A percentile compares a stretch with the other conserved stretches of the same genome.
These are phyloP conservation scores for Fusarium phyllophilum DNA, from an alignment of 2,329 filamentous ascomycete genomes.

Conservation along the genomic window DNA sequence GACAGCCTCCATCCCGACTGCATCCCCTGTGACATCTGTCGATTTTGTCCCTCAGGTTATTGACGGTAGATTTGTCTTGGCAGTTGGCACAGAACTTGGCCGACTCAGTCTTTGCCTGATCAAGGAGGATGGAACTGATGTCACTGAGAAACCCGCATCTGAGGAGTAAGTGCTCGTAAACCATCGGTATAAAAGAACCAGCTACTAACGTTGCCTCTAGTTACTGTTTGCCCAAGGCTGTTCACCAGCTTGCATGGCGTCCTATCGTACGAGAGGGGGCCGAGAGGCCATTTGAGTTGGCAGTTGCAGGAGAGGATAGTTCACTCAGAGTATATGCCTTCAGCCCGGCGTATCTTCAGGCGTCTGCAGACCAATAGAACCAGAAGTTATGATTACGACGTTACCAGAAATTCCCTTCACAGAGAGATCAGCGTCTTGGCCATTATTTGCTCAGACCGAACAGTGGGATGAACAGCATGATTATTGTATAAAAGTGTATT, in stretches of 20 bases:
- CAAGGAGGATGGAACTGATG: conserved; percentile 52
- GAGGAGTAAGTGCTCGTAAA: conserved; percentile 51
- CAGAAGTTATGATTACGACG: conserved; percentile 15
- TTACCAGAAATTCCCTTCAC: not conserved
- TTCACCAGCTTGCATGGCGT: conserved; percentile 77
- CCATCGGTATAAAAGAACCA: not conserved
- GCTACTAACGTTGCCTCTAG: conserved; percentile 38
- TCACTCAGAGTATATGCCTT: conserved; percentile 68
- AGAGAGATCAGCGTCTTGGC: too few relatives aligned
- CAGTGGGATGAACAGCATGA: not conserved
- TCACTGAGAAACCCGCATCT: conserved; percentile 48
- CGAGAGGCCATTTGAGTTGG: conserved; percentile 53
- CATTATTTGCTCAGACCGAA: not conserved
- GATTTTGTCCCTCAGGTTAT: conserved; percentile 65
- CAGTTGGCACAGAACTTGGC: conserved; percentile 68
- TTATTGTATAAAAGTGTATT: conserved; percentile 20
- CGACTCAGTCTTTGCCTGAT: conserved; percentile 57
- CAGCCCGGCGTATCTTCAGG: conserved; percentile 40
- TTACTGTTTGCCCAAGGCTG: conserved; percentile 66
- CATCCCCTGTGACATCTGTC: conserved; percentile 74
- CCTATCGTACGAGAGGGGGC: conserved; percentile 54
- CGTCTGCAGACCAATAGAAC: conserved; percentile 31
- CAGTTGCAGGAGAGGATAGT: conserved; percentile 69
- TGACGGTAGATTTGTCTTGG: conserved; percentile 55
- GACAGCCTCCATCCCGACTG: conserved; percentile 62